These are phyloP conservation scores for Aureobasidium lini DNA, from an alignment of 2,329 filamentous ascomycete species.

Conservation along the genomic window DNA sequence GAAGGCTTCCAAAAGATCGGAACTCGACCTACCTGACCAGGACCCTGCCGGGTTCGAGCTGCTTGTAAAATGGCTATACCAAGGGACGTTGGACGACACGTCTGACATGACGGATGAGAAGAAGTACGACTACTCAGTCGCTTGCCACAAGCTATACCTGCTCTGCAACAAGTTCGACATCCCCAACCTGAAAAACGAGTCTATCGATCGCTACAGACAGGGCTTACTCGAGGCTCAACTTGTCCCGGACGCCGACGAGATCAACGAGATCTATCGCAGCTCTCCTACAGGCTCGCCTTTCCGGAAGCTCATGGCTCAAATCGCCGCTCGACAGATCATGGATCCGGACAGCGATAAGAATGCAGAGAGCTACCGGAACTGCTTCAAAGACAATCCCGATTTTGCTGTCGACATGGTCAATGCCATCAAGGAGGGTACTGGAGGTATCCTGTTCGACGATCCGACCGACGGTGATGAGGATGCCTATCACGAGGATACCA, in stretches of 20 bases:
- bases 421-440: slow-evolving; percentile 42
- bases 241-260: slow-evolving; percentile 48
- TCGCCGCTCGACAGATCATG: slow-evolving; percentile 52
- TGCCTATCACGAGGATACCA: slow-evolving; percentile 45
- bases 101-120: slow-evolving; percentile 38
- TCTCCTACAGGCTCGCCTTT: slow-evolving; percentile 41
- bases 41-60: slow-evolving; percentile 47
- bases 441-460: slow-evolving; percentile 45
- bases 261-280: slow-evolving; percentile 45
- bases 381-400: slow-evolving; percentile 42
- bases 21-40: slow-evolving; percentile 41
- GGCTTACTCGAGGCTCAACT: slow-evolving; percentile 43
- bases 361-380: slow-evolving; percentile 42
- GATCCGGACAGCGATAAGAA: slow-evolving; percentile 44
- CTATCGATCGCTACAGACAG: slow-evolving; percentile 48
- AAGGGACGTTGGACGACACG: slow-evolving; percentile 45
- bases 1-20: slow-evolving; percentile 29
- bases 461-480: slow-evolving; percentile 42
- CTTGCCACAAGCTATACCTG: slow-evolving; percentile 46
- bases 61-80: slow-evolving; percentile 51
- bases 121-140: slow-evolving; percentile 48
- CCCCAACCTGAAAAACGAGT: slow-evolving; percentile 44
- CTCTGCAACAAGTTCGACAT: slow-evolving; percentile 47
- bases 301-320: slow-evolving; percentile 43
- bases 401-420: slow-evolving; percentile 49